phyloP scores from a whole-genome alignment of 2,329 filamentous ascomycete species.

The Fusarium vanettenii region DNA sequence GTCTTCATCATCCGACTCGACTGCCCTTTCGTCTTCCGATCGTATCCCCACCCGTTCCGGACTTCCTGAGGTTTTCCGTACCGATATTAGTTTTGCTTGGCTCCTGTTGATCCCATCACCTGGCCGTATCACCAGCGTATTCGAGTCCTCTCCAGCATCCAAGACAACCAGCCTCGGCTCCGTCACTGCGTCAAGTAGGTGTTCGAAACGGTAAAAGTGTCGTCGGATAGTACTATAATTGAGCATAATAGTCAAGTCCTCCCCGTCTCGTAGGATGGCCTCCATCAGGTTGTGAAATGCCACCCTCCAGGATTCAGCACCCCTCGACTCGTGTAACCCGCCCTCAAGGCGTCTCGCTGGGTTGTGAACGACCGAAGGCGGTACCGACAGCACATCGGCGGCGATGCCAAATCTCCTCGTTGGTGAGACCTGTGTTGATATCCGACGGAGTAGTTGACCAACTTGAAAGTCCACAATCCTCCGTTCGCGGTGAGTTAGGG shows the following conservation, averaged over 20 bases:
- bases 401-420: constrained; percentile 60
- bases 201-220: constrained; percentile 62
- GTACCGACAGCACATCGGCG: constrained; percentile 41
- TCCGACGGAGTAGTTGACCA: constrained; percentile 57
- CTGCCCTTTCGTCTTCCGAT: not conserved
- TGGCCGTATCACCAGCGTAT: constrained; percentile 56
- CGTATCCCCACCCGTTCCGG: not conserved
- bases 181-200: constrained; percentile 64
- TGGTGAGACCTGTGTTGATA: constrained; percentile 58
- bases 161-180: constrained; percentile 65
- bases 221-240: constrained; percentile 66
- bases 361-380: constrained; percentile 25
- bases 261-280: constrained; percentile 66
- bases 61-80: not conserved
- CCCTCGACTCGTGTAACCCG: constrained; percentile 37
- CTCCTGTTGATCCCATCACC: constrained; percentile 7
- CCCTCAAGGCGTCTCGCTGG: constrained; percentile 36
- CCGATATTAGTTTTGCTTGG: constrained; percentile 4
- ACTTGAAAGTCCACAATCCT: constrained; percentile 58
- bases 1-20: constrained; percentile 6
- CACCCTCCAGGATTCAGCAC: constrained; percentile 61
- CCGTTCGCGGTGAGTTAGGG: constrained; percentile 51
- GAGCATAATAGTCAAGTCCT: constrained; percentile 69
- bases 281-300: constrained; percentile 70
- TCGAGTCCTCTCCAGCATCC: constrained; percentile 62